A percentile compares a stretch with the other conserved stretches of the same genome.
These are phyloP conservation scores for Cercospora sp. DNA, from an alignment of 2,329 filamentous ascomycete genomes.

Conservation along the genomic window DNA sequence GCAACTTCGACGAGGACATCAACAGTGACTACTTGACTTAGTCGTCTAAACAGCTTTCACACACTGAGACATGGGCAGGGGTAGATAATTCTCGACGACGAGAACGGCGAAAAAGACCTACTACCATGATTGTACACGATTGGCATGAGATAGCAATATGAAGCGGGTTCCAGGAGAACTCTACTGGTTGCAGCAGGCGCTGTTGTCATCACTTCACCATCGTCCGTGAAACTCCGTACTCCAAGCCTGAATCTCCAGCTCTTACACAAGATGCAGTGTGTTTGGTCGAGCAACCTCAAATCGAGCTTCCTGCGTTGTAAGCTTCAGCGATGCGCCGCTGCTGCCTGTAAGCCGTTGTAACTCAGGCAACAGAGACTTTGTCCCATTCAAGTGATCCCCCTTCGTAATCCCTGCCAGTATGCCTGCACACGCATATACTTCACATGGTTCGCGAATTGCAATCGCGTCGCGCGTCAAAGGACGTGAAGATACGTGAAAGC, in stretches of 20 bases:
- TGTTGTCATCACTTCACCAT: too few relatives aligned
- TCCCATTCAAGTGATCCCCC: neutral
- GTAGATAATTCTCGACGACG: neutral
- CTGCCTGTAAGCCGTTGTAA: neutral
- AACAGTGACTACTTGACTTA: slow-evolving; percentile 2
- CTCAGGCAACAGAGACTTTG: neutral
- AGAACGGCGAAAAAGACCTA: neutral
- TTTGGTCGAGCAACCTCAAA: neutral
- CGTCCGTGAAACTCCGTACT: neutral
- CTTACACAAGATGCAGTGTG: neutral
- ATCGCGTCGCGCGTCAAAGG: neutral
- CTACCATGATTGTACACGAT: neutral
- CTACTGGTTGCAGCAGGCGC: too few relatives aligned
- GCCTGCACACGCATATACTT: slow-evolving; percentile 6
- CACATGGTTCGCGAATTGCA: slow-evolving; percentile 5
- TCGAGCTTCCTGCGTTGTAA: neutral
- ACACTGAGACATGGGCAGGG: neutral
- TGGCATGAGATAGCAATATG: neutral
- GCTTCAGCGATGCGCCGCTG: neutral
- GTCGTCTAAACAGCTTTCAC: neutral
- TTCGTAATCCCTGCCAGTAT: neutral
- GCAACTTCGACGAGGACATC: slow-evolving; percentile 9
- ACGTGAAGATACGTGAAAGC: slow-evolving; percentile 7
- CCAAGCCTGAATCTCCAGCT: neutral
- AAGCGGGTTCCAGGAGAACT: neutral